Base-by-base conservation (phyloP, 352 stramenopile genomes). In the Globisporangium uncinulatum region DNA sequence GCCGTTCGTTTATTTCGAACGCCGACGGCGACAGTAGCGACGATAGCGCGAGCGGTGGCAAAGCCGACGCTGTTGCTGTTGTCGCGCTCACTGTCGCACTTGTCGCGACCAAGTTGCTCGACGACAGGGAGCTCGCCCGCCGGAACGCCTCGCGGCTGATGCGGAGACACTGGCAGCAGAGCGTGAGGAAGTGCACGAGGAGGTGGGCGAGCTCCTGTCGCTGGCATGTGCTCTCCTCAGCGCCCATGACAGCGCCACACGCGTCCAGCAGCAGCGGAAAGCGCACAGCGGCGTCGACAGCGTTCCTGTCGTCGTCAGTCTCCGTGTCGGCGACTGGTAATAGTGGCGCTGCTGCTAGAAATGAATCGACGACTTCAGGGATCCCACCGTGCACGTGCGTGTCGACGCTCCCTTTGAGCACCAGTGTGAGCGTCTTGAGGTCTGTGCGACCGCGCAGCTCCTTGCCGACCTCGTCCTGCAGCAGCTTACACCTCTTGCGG, bases 351-450 rank as follows among this genome's bases (percentile, higher is more conserved):
- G 49, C 44, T 0, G 57, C 60, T 1, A 92, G 69, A 46, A 92
- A 92, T 0, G 75, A 79, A 17, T 86, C 76, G 47, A 92, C 71
- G 0, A 92, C 76, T 62, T 92, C 82, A 0, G 82, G 79, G 11
- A 88, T 71, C 9, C 82, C 82, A 29, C 82, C 82, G 51, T 92
- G 76, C 9, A 92, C 82, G 43, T 92, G 78, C 0, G 82, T 89
- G 59, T 92, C 79, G 6, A 92, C 81, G 31, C 82, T 92, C 4
- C 82, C 82, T 61, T 92, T 92, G 10, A 92, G 73, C 43, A 92
- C 73, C 19, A 89, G 71, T 19, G 76, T 92, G 31, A 92, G 62
- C 9, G 79, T 86, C 59, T 92, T 90, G 42, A 90, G 54, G 54
- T 92, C 82, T 0, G 70, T 87, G 14, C 56, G 60, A 0, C 76